Evolutionary conservation across 768 basidiomycete genomes (phyloP).

Genomic region (Lyophyllum decastes): DNA sequence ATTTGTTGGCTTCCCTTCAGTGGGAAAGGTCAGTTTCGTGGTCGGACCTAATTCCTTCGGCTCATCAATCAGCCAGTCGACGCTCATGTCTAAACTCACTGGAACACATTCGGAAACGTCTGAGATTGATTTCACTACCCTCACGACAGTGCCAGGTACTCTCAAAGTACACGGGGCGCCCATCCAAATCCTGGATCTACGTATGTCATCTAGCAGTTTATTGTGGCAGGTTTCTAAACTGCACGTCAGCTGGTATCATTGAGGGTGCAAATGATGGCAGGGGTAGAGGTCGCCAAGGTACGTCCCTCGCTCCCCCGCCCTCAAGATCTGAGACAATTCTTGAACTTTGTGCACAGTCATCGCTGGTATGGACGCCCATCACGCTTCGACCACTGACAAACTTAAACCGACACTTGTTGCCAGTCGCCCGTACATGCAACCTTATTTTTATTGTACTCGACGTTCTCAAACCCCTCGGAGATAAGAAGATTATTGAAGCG

Average conservation of each 20-base stretch:
- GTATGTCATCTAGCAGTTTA: constrained; percentile 44
- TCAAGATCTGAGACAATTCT: constrained; percentile 3
- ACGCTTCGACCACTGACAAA: constrained; percentile 7
- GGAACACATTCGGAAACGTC: constrained; percentile 97
- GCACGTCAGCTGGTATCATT: constrained; percentile 82
- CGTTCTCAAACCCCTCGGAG: constrained; percentile 96
- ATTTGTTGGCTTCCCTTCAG: constrained; percentile 91
- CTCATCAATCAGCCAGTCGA: constrained; percentile 54
- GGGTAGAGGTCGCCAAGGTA: constrained; percentile 93
- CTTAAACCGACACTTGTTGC: constrained; percentile 11
- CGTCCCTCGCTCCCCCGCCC: constrained; percentile 27
- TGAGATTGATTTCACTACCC: constrained; percentile 95
- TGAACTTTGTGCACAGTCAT: constrained; percentile 49
- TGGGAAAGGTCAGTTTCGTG: constrained; percentile 69
- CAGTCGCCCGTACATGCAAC: constrained; percentile 97
- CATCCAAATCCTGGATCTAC: constrained; percentile 92
- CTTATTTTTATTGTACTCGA: constrained; percentile 98
- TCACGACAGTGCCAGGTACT: constrained; percentile 94
- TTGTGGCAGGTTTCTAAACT: not conserved
- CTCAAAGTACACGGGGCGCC: constrained; percentile 94
- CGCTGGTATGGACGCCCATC: constrained; percentile 56
- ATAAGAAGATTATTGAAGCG: constrained; percentile 87
- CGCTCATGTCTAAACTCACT: constrained; percentile 93
- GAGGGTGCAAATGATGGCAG: constrained; percentile 97
- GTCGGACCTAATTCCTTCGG: not conserved